These are phyloP conservation scores for Phytopythium ostracodes DNA, from an alignment of 352 stramenopile genomes.

Conservation along the genomic window DNA sequence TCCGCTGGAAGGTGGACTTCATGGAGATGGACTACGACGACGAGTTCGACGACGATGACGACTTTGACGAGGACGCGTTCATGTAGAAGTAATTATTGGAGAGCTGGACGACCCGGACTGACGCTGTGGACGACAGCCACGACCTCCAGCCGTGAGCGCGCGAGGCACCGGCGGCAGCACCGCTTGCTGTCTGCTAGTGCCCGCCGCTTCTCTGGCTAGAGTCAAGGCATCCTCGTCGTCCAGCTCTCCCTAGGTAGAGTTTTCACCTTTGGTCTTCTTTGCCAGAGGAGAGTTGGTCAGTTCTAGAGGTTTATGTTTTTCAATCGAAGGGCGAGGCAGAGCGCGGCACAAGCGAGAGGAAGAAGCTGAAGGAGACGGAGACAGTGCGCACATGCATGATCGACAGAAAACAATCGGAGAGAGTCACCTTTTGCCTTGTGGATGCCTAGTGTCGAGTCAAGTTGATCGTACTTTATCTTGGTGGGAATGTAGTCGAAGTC, in stretches of 20 bases:
- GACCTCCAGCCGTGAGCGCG: not conserved
- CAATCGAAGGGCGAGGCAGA: not conserved
- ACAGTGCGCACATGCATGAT: not conserved
- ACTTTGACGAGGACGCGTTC: conserved; percentile 85
- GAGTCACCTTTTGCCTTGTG: conserved; percentile 1
- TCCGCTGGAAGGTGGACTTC: conserved; percentile 99
- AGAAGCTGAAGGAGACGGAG: not conserved
- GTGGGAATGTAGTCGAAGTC: too few species aligned
- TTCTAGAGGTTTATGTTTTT: conserved; percentile 11
- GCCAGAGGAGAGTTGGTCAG: conserved; percentile 6
- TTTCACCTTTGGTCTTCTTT: not conserved
- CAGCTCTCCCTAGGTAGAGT: conserved; percentile 11
- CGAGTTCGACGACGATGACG: conserved; percentile 86
- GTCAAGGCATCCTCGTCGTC: not conserved
- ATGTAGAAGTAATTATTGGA: conserved; percentile 82
- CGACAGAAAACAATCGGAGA: not conserved
- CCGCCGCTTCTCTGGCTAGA: not conserved
- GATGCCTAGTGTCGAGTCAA: not conserved
- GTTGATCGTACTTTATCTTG: too few species aligned
- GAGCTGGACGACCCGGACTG: conserved; percentile 8
- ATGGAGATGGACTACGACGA: conserved; percentile 96
- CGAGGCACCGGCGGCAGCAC: not conserved
- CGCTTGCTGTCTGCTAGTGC: too few species aligned
- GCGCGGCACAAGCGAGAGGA: not conserved
- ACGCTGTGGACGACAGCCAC: not conserved